phyloP scores from a whole-genome alignment of 768 basidiomycete species.

The Lentinula sp. region DNA sequence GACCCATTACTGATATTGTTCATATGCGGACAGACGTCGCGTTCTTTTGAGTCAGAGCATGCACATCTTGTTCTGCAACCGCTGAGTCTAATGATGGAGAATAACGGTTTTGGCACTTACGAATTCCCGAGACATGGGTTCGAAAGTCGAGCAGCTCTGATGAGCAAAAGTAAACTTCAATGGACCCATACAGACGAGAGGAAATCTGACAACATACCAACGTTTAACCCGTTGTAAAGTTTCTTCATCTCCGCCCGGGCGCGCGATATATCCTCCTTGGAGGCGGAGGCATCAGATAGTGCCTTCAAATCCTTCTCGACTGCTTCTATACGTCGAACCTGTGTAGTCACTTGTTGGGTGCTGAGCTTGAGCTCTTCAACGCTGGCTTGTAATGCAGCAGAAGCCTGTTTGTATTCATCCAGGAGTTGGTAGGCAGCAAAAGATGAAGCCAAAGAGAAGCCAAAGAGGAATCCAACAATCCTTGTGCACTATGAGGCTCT shows the following conservation, averaged over 20 bases:
- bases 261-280: conserved; percentile 76
- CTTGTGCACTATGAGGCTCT: conserved; percentile 27
- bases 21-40: conserved; percentile 53
- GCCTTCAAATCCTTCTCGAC: conserved; percentile 89
- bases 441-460: conserved; percentile 85
- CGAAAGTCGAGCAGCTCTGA: conserved; percentile 77
- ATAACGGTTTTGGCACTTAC: conserved; percentile 38
- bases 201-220: conserved; percentile 42
- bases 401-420: conserved; percentile 87
- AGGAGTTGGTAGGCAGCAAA: conserved; percentile 83
- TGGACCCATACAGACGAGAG: background rate
- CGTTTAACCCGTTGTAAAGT: conserved; percentile 75
- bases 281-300: conserved; percentile 54
- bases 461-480: conserved; percentile 80
- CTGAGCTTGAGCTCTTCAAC: conserved; percentile 82
- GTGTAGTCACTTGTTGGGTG: conserved; percentile 84
- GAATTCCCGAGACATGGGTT: conserved; percentile 83
- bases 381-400: conserved; percentile 80
- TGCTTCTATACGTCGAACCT: conserved; percentile 75
- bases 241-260: conserved; percentile 83
- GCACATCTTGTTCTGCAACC: conserved; percentile 69
- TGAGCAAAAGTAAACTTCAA: background rate
- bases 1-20: conserved; percentile 10
- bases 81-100: background rate
- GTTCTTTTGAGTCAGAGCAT: conserved; percentile 65